Base-by-base conservation (phyloP, 140 eudicot species). In the Ambrosia hybrid region DNA sequence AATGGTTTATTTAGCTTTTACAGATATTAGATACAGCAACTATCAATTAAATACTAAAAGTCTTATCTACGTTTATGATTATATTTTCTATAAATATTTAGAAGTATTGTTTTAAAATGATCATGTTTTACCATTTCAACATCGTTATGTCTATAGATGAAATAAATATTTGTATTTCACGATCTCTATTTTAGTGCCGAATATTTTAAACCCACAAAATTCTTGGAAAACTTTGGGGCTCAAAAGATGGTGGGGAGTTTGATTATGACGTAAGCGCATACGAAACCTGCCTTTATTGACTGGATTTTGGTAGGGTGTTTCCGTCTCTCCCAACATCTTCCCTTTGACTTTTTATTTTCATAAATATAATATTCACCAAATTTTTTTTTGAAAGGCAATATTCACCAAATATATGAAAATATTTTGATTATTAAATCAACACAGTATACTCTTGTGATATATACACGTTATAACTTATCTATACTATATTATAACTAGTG, bases 241-340 rank as follows among this genome's bases (percentile, higher is more conserved):
- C 34, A 57, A 57, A 17, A 57, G 63, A 57, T 57, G 63, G 63
- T 57, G 63, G 6, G 41, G 7, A 26, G 41, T 30, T 59, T 10
- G 26, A 30, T 59, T 30, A 59, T 59, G 63, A 75, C 80, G 74
- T 75, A 75, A 67, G 80, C 61, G 74, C 80, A 67, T 75, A 75
- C 80, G 80, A 37, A n/a, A 67, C 14, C 41, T 9, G 15, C 43
- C 73, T 34, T 75, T 56, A 21, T 75, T 66, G 65, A 59, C 65
- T 33, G 39, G 41, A 56, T 56, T 17, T 33, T 4, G 57, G 39
- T 56, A 14, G 46, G 57, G 57, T 30, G 78, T 38, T 65, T 53
- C 73, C 46, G 41, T 59, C 36, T 59, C 41, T 26, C 65, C 65
- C 39, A 59, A 59, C 65, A 59, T 30, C 65, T 59, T 59, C 15